These are phyloP conservation scores for Fusarium tupiense DNA, from an alignment of 2,329 filamentous ascomycete species.

Conservation along the genomic window DNA sequence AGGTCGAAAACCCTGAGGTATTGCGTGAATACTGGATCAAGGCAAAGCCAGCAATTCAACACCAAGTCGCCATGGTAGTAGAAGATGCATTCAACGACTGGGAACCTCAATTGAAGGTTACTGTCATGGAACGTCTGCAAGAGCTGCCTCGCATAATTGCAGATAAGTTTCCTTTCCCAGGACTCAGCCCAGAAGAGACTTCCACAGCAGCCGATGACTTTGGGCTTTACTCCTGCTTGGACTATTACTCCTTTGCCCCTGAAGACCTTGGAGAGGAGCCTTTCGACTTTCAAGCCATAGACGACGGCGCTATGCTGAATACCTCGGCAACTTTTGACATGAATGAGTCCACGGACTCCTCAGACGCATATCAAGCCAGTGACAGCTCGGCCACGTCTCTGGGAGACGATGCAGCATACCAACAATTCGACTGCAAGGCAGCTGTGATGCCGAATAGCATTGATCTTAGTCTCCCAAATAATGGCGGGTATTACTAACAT, in stretches of 20 bases:
- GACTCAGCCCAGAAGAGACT: constrained; percentile 21
- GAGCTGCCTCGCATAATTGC: constrained; percentile 14
- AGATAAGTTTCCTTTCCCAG: constrained; percentile 13
- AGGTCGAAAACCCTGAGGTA: neutral
- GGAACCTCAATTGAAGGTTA: constrained; percentile 10
- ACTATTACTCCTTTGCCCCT: neutral
- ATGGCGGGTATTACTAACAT: neutral
- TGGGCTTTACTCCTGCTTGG: constrained; percentile 1
- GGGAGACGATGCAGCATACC: constrained; percentile 19
- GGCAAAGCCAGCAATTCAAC: constrained; percentile 14
- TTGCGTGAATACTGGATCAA: constrained; percentile 16
- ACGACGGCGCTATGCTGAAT: neutral
- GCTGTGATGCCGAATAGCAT: neutral
- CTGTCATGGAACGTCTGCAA: constrained; percentile 12
- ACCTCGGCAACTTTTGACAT: neutral
- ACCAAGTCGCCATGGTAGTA: constrained; percentile 7
- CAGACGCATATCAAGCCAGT: constrained; percentile 15
- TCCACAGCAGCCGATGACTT: neutral
- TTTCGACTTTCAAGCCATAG: constrained; percentile 1
- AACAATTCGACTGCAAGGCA: constrained; percentile 10
- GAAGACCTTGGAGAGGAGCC: neutral
- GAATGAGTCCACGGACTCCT: constrained; percentile 18
- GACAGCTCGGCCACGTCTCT: constrained; percentile 29
- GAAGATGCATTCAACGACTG: constrained; percentile 4
- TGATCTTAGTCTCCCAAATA: neutral